phyloP scores from a whole-genome alignment of 192 early-diverging fungal species.

The Cetraspora pellucida region DNA sequence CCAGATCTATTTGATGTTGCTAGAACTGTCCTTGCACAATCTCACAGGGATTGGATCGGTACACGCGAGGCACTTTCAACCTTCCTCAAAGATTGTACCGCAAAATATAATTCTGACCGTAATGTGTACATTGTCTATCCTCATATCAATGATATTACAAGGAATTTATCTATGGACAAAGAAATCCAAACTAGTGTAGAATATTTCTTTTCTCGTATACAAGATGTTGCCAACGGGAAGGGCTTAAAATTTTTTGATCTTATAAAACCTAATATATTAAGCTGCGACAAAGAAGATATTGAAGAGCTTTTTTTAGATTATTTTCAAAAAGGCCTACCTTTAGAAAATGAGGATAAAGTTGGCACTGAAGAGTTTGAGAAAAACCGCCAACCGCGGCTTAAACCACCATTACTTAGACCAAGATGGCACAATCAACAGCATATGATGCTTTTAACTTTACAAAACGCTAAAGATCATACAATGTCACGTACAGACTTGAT shows the following conservation, averaged over 20 bases:
- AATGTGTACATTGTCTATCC: slow-evolving; percentile 23
- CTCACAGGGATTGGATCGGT: slow-evolving; percentile 32
- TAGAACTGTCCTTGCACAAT: slow-evolving; percentile 13
- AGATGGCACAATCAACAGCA: slow-evolving; percentile 93
- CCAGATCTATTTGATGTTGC: slow-evolving; percentile 6
- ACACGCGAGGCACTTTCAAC: slow-evolving; percentile 18
- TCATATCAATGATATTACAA: slow-evolving; percentile 10
- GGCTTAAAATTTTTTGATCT: slow-evolving; percentile 25
- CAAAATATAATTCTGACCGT: slow-evolving; percentile 24
- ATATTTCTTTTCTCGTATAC: slow-evolving; percentile 26
- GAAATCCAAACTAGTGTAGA: background rate
- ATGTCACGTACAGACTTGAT: slow-evolving; percentile 77
- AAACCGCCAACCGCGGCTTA: background rate
- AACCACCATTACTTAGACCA: slow-evolving; percentile 44
- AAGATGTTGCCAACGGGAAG: background rate
- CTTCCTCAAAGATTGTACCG: slow-evolving; percentile 31
- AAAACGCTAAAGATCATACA: slow-evolving; percentile 66
- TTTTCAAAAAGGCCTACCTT: slow-evolving; percentile 19
- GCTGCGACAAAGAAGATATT: background rate
- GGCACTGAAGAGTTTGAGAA: background rate
- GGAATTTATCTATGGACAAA: slow-evolving; percentile 20
- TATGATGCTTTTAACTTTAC: slow-evolving; percentile 79
- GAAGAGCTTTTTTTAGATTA: background rate
- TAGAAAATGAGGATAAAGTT: background rate
- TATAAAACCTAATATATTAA: background rate